These are phyloP conservation scores for Passiflora organensis DNA, from an alignment of 345 rosid genomes.

Conservation along the genomic window DNA sequence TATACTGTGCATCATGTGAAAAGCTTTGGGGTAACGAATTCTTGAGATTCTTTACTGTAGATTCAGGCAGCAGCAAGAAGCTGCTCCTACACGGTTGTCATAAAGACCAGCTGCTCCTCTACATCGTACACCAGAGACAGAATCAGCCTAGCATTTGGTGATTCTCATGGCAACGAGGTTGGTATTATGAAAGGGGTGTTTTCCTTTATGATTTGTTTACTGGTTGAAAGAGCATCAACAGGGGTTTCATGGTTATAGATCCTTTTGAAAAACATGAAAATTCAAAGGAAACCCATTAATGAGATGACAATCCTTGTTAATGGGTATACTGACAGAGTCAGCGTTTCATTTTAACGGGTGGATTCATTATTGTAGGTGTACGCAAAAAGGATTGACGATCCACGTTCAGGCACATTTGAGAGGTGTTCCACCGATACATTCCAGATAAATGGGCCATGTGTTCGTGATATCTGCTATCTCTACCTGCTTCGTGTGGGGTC, in stretches of 20 bases:
- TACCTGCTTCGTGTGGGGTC: slow-evolving; percentile 41
- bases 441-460: slow-evolving; percentile 49
- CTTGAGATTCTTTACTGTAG: too few species aligned
- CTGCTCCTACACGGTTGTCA: slow-evolving; percentile 6
- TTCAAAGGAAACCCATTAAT: not conserved
- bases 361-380: slow-evolving; percentile 31
- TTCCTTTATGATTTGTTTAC: too few species aligned
- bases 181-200: not conserved
- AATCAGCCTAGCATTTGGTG: slow-evolving; percentile 9
- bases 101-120: slow-evolving; percentile 15
- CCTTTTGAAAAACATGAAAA: too few species aligned
- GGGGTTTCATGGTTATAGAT: too few species aligned
- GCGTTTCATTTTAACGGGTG: not conserved
- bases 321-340: not conserved
- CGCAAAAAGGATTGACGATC: slow-evolving; percentile 50
- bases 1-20: too few species aligned
- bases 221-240: too few species aligned
- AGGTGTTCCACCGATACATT: slow-evolving; percentile 65
- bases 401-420: slow-evolving; percentile 43
- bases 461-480: slow-evolving; percentile 41
- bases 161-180: slow-evolving; percentile 11
- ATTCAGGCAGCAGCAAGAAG: slow-evolving; percentile 9
- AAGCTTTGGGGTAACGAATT: too few species aligned
- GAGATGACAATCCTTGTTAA: not conserved
- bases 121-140: slow-evolving; percentile 13